Base-by-base conservation (phyloP, 345 rosid genomes). In the Odontarrhena argentea region DNA sequence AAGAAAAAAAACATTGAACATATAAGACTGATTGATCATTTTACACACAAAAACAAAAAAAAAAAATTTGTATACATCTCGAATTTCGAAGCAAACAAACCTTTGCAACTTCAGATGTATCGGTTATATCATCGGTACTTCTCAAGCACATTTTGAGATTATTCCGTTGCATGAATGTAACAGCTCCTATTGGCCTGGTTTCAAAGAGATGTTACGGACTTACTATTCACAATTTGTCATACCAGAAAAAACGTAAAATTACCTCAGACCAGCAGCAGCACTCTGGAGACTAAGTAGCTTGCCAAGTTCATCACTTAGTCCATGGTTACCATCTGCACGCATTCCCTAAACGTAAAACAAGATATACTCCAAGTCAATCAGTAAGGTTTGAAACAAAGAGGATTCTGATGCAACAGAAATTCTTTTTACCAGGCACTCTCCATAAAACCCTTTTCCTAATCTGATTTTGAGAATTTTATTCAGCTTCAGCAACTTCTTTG, bases 371-470 rank as follows among this genome's bases (percentile, higher is more conserved):
- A 25, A 9, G 47, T 15, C 38, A 36, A 11, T 8, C 55, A 59
- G 54, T 12, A 73, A 55, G 26, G 46, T 44, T 6, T 28, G 6
- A 37, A 67, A 26, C 51, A 12, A 14, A 18, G 36, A 58, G 48
- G 32, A 18, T 9, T 35, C 24, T 18, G 36, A 45, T 74, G 41
- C 32, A 54, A 26, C 3, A 8, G 11, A 0, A 6, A n/a, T 7
- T 8, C 12, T 7, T 36, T 34, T 76, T 85, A 93, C 96, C 95
- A 93, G 76, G 81, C 96, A 93, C 60, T 90, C 91, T 77, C 97
- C 98, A 80, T 90, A 88, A 63, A 93, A 74, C 76, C 98, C 97
- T 84, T 86, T 78, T 67, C 98, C 97, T 68, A 93, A 58, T 36
- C 60, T 76, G 68, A 90, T 73, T 74, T 81, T 83, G 56, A 83